Conservation (phyloP, 2,329 filamentous ascomycete genomes). For the Clonostachys rosea region DNA sequence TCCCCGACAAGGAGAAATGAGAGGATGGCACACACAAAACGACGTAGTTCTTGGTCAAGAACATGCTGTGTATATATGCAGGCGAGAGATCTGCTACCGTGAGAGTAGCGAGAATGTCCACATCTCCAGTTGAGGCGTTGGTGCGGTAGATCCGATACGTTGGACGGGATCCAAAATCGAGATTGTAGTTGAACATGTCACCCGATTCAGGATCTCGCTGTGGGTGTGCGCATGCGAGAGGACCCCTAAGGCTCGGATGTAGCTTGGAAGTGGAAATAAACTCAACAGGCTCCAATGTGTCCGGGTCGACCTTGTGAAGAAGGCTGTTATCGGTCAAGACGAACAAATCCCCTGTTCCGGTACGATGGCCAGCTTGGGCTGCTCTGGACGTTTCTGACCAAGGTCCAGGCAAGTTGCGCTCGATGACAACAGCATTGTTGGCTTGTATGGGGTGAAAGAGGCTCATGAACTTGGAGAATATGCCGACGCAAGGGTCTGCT, state of each 20-base stretch:
- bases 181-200: conserved; percentile 78
- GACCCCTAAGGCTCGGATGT: conserved; percentile 65
- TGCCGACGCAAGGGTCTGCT: conserved; percentile 67
- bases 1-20: conserved; percentile 51
- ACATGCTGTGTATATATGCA: conserved; percentile 81
- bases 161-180: conserved; percentile 51
- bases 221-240: conserved; percentile 65
- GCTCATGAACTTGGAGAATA: conserved; percentile 69
- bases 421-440: conserved; percentile 63
- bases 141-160: conserved; percentile 68
- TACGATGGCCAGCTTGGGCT: not conserved
- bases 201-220: conserved; percentile 68
- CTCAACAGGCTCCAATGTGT: conserved; percentile 69
- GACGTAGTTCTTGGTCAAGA: conserved; percentile 66
- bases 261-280: conserved; percentile 54
- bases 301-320: conserved; percentile 60
- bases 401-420: conserved; percentile 58
- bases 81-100: conserved; percentile 38
- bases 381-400: conserved; percentile 3
- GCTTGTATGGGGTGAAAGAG: conserved; percentile 38
- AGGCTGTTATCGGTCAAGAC: conserved; percentile 49
- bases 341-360: conserved; percentile 40
- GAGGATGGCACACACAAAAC: conserved; percentile 70
- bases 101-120: conserved; percentile 68
- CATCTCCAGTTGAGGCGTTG: conserved; percentile 57